phyloP scores from a whole-genome alignment of 192 early-diverging fungal species.

The Coemansia sp. region DNA sequence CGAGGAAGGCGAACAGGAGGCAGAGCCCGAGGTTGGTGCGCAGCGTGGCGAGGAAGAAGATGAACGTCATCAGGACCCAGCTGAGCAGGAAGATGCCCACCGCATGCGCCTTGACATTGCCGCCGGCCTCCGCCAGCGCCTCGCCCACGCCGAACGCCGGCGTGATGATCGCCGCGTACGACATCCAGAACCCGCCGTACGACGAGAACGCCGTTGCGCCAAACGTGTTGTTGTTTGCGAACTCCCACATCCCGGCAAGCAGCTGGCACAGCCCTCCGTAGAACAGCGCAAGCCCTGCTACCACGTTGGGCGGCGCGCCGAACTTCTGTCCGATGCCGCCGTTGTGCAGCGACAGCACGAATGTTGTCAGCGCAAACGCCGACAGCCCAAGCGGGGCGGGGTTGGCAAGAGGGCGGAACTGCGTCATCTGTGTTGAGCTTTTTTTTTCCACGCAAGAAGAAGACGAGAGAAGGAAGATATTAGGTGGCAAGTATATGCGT shows the following conservation, averaged over 20 bases:
- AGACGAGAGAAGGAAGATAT: background rate
- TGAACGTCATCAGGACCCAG: conserved; percentile 72
- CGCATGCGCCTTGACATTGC: conserved; percentile 40
- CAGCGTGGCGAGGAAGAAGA: conserved; percentile 66
- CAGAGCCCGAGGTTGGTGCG: conserved; percentile 65
- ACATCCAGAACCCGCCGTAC: conserved; percentile 71
- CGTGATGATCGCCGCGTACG: conserved; percentile 61
- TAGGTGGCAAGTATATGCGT: no score
- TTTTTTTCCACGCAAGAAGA: background rate
- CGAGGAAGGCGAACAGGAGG: conserved; percentile 65
- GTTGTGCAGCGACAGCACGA: conserved; percentile 74
- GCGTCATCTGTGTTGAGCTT: conserved; percentile 17
- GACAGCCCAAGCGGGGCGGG: conserved; percentile 58
- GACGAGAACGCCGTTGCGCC: conserved; percentile 78
- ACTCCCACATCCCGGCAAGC: conserved; percentile 85
- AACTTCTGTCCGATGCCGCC: conserved; percentile 62
- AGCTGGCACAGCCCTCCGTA: conserved; percentile 78
- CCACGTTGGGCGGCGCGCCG: conserved; percentile 57
- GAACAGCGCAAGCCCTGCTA: conserved; percentile 68
- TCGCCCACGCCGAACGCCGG: conserved; percentile 58
- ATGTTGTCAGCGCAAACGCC: conserved; percentile 57
- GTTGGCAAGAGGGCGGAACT: conserved; percentile 54
- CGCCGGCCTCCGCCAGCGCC: conserved; percentile 38
- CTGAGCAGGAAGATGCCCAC: conserved; percentile 67
- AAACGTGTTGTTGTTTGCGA: conserved; percentile 75